A percentile compares a stretch with the other conserved stretches of the same genome.
Conservation (phyloP, 306 rosid species). For the Ziziphus jujuba region DNA sequence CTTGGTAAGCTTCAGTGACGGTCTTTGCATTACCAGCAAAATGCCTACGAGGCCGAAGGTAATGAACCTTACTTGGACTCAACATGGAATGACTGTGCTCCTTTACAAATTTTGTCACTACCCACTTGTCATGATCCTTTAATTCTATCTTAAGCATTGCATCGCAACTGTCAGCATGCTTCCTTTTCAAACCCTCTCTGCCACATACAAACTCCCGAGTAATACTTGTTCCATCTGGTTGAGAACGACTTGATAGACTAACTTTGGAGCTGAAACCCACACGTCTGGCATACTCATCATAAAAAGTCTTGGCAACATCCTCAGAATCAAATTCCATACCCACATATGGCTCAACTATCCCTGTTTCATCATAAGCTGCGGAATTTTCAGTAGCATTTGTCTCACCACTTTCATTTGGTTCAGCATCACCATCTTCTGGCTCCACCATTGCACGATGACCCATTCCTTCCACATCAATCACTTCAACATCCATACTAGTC, state of each 20-base stretch:
- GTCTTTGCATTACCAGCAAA: conserved; percentile 77
- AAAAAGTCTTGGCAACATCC: conserved; percentile 50
- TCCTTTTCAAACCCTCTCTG: conserved; percentile 69
- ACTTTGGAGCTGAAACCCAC: conserved; percentile 60
- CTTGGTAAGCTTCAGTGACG: conserved; percentile 62
- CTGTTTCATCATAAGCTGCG: conserved; percentile 35
- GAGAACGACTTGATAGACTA: conserved; percentile 48
- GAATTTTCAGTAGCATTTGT: conserved; percentile 49
- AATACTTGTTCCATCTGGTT: conserved; percentile 49
- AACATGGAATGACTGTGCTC: conserved; percentile 73
- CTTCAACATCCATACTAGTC: conserved; percentile 71
- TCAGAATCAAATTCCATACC: conserved; percentile 63
- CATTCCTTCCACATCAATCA: conserved; percentile 55
- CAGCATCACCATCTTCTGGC: conserved; percentile 37
- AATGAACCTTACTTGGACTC: conserved; percentile 51
- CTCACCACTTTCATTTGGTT: conserved; percentile 42
- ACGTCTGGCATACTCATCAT: conserved; percentile 48
- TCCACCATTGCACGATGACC: conserved; percentile 48
- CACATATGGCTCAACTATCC: conserved; percentile 43
- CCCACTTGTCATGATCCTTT: conserved; percentile 71
- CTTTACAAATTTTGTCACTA: conserved; percentile 77
- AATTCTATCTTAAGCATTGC: conserved; percentile 80
- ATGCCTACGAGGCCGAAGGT: conserved; percentile 69
- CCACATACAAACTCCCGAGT: conserved; percentile 71
- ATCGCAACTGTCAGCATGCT: conserved; percentile 57